Evolutionary conservation across 1,284 basidiomycete species (phyloP).

Genomic region (Melanopsichium pennsylvanicum): DNA sequence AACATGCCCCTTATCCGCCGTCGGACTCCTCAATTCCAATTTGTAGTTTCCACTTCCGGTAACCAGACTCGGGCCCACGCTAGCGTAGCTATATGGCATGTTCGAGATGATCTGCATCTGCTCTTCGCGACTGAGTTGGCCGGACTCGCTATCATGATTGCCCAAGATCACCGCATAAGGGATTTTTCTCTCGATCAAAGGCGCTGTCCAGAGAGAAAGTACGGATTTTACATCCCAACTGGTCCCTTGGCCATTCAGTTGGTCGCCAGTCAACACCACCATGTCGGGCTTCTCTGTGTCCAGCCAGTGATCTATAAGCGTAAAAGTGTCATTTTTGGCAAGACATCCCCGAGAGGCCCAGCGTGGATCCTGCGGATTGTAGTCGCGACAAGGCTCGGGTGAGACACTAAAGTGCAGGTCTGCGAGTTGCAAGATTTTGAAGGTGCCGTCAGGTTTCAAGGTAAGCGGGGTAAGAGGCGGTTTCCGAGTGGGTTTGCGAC

Average conservation of each 20-base stretch:
- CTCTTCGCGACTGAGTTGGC: constrained; percentile 52
- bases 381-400: constrained; percentile 55
- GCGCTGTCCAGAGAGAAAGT: constrained; percentile 83
- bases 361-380: constrained; percentile 19
- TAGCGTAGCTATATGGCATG: constrained; percentile 83
- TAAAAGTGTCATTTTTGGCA: constrained; percentile 50
- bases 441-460: constrained; percentile 53
- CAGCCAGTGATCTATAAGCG: constrained; percentile 51
- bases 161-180: constrained; percentile 89
- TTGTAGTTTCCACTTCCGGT: constrained; percentile 63
- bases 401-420: constrained; percentile 59
- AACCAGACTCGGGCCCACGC: constrained; percentile 79
- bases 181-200: constrained; percentile 77
- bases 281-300: constrained; percentile 86
- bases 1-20: constrained; percentile 74
- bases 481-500: constrained; percentile 36
- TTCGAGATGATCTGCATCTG: constrained; percentile 76
- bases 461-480: constrained; percentile 21
- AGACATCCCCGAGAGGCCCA: constrained; percentile 25
- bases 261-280: constrained; percentile 72
- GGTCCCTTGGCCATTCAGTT: constrained; percentile 73
- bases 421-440: constrained; percentile 62
- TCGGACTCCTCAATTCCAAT: constrained; percentile 24
- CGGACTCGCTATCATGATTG: constrained; percentile 73
- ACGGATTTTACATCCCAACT: constrained; percentile 86